Percentiles rank a stretch among this genome's conserved stretches.
These are phyloP conservation scores for Vitellaria paradoxa DNA, from an alignment of 179 eudicot genomes.

Conservation along the genomic window DNA sequence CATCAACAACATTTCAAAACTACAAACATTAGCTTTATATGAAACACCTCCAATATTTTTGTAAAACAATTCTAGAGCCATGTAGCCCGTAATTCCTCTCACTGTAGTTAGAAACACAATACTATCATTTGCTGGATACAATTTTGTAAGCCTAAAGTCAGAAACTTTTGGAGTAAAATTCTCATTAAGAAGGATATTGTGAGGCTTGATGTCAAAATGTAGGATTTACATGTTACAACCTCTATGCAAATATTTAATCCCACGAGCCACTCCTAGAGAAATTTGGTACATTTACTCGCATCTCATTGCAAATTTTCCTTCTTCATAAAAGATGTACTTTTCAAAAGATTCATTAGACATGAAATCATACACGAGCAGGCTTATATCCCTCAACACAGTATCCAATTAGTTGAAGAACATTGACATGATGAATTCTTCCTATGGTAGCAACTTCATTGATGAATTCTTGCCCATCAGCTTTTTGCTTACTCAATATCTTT, in stretches of 20 bases:
- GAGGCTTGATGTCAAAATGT: too few species aligned
- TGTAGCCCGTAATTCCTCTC: constrained; percentile 38
- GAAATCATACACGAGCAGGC: constrained; percentile 3
- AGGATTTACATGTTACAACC: constrained; percentile 13
- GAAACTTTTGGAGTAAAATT: constrained; percentile 16
- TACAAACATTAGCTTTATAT: too few species aligned
- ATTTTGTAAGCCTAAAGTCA: constrained; percentile 13
- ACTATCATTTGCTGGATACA: constrained; percentile 24
- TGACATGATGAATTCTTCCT: constrained; percentile 11
- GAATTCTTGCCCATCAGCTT: constrained; percentile 6
- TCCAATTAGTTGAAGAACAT: constrained; percentile 9
- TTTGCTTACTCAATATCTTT: background rate
- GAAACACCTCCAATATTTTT: constrained; percentile 38
- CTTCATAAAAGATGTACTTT: constrained; percentile 4
- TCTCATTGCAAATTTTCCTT: background rate
- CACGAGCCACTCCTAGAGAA: too few species aligned
- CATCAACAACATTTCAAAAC: too few species aligned
- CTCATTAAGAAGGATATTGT: constrained; percentile 7
- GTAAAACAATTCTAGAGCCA: constrained; percentile 39
- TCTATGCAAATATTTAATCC: constrained; percentile 11
- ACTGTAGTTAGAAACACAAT: constrained; percentile 24
- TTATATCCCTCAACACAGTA: constrained; percentile 2
- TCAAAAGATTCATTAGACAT: constrained; percentile 14
- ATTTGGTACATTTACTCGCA: too few species aligned
- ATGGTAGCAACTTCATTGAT: constrained; percentile 15